These are phyloP conservation scores for Botrytis pseudocinerea DNA, from an alignment of 2,329 filamentous ascomycete species.

Conservation along the genomic window DNA sequence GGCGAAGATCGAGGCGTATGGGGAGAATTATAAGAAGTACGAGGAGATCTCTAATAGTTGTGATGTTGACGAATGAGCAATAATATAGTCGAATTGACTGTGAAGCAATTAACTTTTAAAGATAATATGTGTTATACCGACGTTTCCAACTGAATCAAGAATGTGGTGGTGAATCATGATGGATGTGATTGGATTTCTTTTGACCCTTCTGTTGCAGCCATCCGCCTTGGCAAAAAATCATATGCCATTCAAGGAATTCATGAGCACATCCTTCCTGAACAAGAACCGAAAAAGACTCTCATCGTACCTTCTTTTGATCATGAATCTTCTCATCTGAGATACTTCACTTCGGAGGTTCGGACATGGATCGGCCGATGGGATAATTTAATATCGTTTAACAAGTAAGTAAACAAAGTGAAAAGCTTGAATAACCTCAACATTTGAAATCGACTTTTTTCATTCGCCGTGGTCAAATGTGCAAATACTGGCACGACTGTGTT, in stretches of 20 bases:
- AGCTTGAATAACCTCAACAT: background rate
- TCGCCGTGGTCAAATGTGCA: background rate
- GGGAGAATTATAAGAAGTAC: constrained; percentile 43
- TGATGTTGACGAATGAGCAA: constrained; percentile 28
- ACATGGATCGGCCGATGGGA: background rate
- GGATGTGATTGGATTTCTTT: background rate
- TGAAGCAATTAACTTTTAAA: background rate
- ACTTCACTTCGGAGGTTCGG: background rate
- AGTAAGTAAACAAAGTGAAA: background rate
- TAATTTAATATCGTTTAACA: background rate
- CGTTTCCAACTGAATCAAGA: background rate
- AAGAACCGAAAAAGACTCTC: background rate
- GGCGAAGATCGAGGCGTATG: constrained; percentile 51
- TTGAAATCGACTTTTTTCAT: no score
- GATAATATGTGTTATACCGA: background rate
- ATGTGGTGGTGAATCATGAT: background rate
- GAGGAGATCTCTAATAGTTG: constrained; percentile 35
- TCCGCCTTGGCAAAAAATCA: background rate
- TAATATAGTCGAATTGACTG: background rate
- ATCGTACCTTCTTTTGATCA: background rate
- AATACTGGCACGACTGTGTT: background rate
- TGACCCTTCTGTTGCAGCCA: background rate
- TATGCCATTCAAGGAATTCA: background rate
- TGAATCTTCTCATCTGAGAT: background rate
- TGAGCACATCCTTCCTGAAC: background rate